Evolutionary conservation across 208 protist genomes (phyloP).

Genomic region (Leptomonas pyrrhocoris): DNA sequence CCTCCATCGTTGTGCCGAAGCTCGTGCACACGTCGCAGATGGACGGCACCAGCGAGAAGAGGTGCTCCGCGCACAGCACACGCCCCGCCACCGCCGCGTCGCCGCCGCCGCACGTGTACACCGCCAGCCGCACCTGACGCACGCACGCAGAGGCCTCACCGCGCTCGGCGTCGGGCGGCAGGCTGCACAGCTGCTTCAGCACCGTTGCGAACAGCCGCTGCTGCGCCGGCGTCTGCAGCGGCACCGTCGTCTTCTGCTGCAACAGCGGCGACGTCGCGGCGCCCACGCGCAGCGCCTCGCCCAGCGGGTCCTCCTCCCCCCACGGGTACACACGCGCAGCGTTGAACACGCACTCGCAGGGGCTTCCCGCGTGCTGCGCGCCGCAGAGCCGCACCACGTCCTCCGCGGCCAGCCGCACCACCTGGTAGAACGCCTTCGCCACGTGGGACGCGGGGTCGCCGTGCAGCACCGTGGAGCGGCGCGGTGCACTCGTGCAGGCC

Average conservation of each 20-base stretch:
- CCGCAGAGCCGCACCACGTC: slow-evolving; percentile 24
- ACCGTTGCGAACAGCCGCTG: slow-evolving; percentile 12
- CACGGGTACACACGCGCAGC: slow-evolving; percentile 17
- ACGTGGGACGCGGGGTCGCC: slow-evolving; percentile 10
- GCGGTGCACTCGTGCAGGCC: background rate
- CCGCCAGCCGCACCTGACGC: slow-evolving; percentile 22
- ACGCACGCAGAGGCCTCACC: slow-evolving; percentile 10
- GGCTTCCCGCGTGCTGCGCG: background rate
- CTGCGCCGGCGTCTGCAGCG: slow-evolving; percentile 11
- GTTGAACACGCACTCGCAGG: slow-evolving; percentile 20
- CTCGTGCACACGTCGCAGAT: slow-evolving; percentile 1
- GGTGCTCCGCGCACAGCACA: slow-evolving; percentile 19
- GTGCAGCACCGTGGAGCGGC: slow-evolving; percentile 14
- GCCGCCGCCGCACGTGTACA: slow-evolving; percentile 3
- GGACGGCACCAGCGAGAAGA: slow-evolving; percentile 13
- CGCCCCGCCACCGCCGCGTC: background rate
- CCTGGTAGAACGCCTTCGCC: slow-evolving; percentile 3
- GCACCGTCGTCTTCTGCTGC: slow-evolving; percentile 14
- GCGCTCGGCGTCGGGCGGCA: background rate
- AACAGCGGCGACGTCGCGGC: background rate
- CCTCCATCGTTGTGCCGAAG: slow-evolving; percentile 14
- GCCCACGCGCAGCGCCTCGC: background rate
- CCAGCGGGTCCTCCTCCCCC: slow-evolving; percentile 15
- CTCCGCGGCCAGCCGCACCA: slow-evolving; percentile 17
- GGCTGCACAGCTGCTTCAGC: background rate